These are phyloP conservation scores for Arachnomyces sp. DNA, from an alignment of 2,329 filamentous ascomycete species.

Conservation along the genomic window DNA sequence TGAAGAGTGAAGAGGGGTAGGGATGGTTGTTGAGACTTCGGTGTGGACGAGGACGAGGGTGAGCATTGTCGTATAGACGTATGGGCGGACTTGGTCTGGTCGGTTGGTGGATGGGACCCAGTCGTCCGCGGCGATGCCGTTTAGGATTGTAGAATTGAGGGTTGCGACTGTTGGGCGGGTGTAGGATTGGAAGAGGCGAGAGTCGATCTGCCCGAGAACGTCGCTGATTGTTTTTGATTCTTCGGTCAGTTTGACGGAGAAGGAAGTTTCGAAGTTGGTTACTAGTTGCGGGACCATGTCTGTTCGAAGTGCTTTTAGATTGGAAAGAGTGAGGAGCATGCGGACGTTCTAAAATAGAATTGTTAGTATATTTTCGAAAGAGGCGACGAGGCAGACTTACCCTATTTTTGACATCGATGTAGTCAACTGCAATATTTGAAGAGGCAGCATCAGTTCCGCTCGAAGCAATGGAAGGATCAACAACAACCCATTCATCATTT, in stretches of 20 bases:
- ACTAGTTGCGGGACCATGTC: conserved; percentile 84
- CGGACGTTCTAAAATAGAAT: conserved; percentile 65
- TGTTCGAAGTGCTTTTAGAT: conserved; percentile 73
- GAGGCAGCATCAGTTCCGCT: conserved; percentile 27
- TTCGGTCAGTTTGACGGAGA: conserved; percentile 88
- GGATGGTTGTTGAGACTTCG: conserved; percentile 73
- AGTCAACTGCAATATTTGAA: conserved; percentile 40
- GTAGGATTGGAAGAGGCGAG: conserved; percentile 85
- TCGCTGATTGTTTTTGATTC: conserved; percentile 89
- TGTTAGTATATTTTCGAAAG: background rate
- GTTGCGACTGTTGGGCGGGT: conserved; percentile 66
- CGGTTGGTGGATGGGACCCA: conserved; percentile 59
- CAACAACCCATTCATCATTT: conserved; percentile 46
- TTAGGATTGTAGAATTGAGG: conserved; percentile 62
- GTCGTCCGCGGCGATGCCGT: conserved; percentile 61
- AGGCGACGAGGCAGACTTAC: conserved; percentile 29
- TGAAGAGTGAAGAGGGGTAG: conserved; percentile 58
- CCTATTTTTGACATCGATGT: conserved; percentile 47
- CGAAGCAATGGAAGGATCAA: conserved; percentile 27
- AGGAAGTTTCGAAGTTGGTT: conserved; percentile 84
- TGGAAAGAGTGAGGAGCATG: conserved; percentile 88
- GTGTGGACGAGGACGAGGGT: conserved; percentile 84
- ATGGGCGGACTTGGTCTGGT: conserved; percentile 72
- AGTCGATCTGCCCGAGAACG: conserved; percentile 82
- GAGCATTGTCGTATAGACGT: conserved; percentile 82